These are phyloP conservation scores for Serendipita vermifera DNA, from an alignment of 768 basidiomycete species.

Conservation along the genomic window DNA sequence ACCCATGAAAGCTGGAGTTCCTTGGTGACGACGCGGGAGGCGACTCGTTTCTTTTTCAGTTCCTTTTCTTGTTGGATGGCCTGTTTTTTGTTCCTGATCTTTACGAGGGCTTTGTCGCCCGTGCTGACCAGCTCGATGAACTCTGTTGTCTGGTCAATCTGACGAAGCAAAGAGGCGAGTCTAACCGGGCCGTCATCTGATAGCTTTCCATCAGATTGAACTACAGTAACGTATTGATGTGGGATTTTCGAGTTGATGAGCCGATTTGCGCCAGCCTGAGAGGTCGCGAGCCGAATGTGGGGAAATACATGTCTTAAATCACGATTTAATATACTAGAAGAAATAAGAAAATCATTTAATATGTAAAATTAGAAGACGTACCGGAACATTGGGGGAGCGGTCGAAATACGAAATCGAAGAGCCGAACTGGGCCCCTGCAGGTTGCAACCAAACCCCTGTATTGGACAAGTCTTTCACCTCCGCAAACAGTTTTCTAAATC, in stretches of 20 bases:
- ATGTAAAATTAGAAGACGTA: too few species aligned
- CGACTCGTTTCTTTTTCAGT: slow-evolving; percentile 26
- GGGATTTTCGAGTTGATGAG: background rate
- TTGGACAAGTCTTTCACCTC: too few species aligned
- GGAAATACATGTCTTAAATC: too few species aligned
- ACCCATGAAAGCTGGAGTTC: slow-evolving; percentile 65
- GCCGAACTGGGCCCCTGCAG: too few species aligned
- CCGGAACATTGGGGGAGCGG: too few species aligned
- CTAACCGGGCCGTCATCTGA: background rate
- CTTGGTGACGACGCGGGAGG: slow-evolving; percentile 27
- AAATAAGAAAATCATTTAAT: too few species aligned
- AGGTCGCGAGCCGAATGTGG: background rate
- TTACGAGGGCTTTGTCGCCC: slow-evolving; percentile 45
- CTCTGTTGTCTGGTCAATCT: slow-evolving; percentile 30
- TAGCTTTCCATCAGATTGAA: slow-evolving; percentile 5
- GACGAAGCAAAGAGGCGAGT: background rate
- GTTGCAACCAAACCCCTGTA: too few species aligned
- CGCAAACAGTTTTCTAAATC: too few species aligned
- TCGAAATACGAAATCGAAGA: too few species aligned
- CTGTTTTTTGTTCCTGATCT: slow-evolving; percentile 36
- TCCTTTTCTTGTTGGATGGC: slow-evolving; percentile 29
- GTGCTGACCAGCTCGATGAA: slow-evolving; percentile 44
- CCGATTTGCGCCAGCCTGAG: background rate
- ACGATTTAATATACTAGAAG: too few species aligned
- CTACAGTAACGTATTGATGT: background rate